Evolutionary conservation across 2,329 filamentous ascomycete genomes (phyloP), one percentile per base, ranked within the genome.

Genomic region (Cytospora piceicola): DNA sequence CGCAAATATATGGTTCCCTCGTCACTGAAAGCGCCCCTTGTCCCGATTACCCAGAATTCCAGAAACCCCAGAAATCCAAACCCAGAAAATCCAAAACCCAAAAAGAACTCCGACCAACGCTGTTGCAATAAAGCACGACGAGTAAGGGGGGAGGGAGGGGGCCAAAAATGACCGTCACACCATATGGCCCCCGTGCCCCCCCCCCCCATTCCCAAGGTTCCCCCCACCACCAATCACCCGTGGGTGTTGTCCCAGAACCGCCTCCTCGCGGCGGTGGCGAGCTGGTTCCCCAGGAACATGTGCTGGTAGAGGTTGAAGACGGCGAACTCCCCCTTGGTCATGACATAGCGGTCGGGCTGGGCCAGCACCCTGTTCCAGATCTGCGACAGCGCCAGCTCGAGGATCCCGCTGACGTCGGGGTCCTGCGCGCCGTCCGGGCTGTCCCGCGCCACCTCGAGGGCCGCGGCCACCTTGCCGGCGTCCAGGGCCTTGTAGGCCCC

Each of bases 301-400:
- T 84, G 78, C 68, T 91, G 89, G 76, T 90, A 94, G 77, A 90
- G 94, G 80, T 95, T 96, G 85, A 96, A 93, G 67, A 96, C 83
- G 63, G 91, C 87, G 73, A 95, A 96, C 78, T 96, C 92, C 76
- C 92, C 88, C 68, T 84, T 82, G 39, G 82, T 87, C 80, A 96
- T 88, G 69, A 95, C 77, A 76, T 94, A 96, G n/a, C 81, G 81
- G 59, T 85, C 78, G 1, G 90, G 90, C 36, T 89, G 80, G 4
- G 81, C 80, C 71, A 88, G 79, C 64, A 96, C 83, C 71, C 86
- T 88, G 53, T 74, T 75, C 91, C 91, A 94, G 69, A 94, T 85
- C 68, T 85, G 80, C 1, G 78, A 73, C 58, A 93, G 79, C 34
- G 86, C 88, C 59, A 76, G 76, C 74, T 93, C 88, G 49, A 96